Conservation (phyloP, 495 filamentous ascomycete species). For the Hypoxylon fuscum region DNA sequence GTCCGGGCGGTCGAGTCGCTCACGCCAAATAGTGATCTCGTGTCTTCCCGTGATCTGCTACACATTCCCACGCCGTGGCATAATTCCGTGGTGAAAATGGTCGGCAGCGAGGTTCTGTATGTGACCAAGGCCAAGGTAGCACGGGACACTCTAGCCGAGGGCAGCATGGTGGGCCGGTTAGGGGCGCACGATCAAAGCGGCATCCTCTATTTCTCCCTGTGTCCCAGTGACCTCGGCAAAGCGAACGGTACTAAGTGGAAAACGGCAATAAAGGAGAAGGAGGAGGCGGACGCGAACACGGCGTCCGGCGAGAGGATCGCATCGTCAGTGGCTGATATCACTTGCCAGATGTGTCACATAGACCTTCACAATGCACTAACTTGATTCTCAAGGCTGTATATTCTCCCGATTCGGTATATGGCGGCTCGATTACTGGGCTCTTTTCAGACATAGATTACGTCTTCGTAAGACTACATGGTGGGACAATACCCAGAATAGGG, state of each 20-base stretch:
- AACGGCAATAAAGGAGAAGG: background rate
- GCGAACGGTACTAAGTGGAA: background rate
- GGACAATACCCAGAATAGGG: constrained; percentile 17
- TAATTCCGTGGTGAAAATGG: constrained; percentile 48
- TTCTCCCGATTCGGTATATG: constrained; percentile 55
- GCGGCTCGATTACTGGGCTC: constrained; percentile 49
- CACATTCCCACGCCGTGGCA: constrained; percentile 59
- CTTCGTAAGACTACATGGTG: constrained; percentile 44
- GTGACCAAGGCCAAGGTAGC: constrained; percentile 43
- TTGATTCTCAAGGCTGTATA: constrained; percentile 55
- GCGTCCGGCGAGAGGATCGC: background rate
- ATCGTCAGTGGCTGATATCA: constrained; percentile 16
- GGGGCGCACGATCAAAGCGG: background rate
- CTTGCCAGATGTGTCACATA: background rate
- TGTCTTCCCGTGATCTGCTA: constrained; percentile 43
- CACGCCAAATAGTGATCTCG: constrained; percentile 9
- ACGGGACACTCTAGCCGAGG: constrained; percentile 29
- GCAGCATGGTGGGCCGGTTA: constrained; percentile 23
- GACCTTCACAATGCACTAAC: constrained; percentile 29
- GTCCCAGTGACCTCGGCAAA: background rate
- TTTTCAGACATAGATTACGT: constrained; percentile 34
- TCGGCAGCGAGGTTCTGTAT: constrained; percentile 37
- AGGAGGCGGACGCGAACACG: background rate
- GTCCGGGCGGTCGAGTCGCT: constrained; percentile 41
- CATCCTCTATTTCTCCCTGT: constrained; percentile 18